Evolutionary conservation across 1,284 basidiomycete genomes (phyloP).

Genomic region (Caloboletus firmus): DNA sequence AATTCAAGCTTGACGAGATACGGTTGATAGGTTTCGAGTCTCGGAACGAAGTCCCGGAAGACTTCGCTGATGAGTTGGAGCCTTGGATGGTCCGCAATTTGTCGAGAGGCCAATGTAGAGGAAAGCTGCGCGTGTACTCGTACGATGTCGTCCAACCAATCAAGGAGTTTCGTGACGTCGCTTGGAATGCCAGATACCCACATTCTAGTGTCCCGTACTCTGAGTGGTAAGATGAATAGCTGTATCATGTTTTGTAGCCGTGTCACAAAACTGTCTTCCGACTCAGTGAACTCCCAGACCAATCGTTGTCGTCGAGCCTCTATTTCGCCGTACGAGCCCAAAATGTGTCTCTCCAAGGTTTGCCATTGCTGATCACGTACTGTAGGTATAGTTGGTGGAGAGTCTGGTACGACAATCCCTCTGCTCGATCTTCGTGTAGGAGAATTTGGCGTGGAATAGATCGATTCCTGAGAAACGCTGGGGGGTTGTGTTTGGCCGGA

Average conservation of each 20-base stretch:
- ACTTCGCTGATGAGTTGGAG: conserved; percentile 56
- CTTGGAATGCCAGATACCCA: conserved; percentile 81
- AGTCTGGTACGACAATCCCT: conserved; percentile 7
- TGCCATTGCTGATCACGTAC: conserved; percentile 24
- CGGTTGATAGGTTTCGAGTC: conserved; percentile 79
- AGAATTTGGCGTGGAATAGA: conserved; percentile 23
- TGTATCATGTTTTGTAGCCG: conserved; percentile 63
- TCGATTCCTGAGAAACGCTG: conserved; percentile 25
- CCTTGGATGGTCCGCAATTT: conserved; percentile 45
- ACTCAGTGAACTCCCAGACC: conserved; percentile 65
- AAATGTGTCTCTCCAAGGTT: conserved; percentile 25
- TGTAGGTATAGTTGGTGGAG: conserved; percentile 4
- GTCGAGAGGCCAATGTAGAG: conserved; percentile 48
- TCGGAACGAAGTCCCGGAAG: conserved; percentile 59
- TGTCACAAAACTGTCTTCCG: conserved; percentile 69
- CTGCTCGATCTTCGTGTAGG: conserved; percentile 13
- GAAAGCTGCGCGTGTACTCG: conserved; percentile 70
- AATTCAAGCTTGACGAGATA: conserved; percentile 76
- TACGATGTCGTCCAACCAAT: conserved; percentile 83
- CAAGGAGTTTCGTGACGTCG: conserved; percentile 69
- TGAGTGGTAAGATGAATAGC: conserved; percentile 74
- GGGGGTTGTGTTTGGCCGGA: conserved; percentile 12
- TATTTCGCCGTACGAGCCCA: conserved; percentile 39
- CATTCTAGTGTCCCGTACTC: conserved; percentile 58
- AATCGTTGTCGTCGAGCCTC: conserved; percentile 68